phyloP scores from a whole-genome alignment of 2,329 filamentous ascomycete species.

The Periconia digitata region DNA sequence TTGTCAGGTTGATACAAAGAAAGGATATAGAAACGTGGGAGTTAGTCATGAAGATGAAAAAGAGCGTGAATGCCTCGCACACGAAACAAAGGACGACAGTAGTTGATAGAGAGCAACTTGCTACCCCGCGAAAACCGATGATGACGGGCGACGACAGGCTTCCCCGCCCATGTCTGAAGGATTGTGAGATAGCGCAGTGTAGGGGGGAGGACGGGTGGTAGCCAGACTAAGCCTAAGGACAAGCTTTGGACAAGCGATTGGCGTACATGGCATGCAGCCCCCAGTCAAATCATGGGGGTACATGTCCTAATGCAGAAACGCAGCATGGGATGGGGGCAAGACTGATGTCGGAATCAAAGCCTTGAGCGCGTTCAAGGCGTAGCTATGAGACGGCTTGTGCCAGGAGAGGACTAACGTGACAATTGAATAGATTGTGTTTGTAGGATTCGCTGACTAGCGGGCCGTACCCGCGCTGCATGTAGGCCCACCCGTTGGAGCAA shows the following conservation, averaged over 20 bases:
- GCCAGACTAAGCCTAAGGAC: conserved; percentile 7
- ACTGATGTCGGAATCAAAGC: not conserved
- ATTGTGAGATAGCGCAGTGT: not conserved
- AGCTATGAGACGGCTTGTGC: not conserved
- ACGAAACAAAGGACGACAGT: not conserved
- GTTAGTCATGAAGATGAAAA: not conserved
- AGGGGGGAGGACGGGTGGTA: not conserved
- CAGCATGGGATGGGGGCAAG: not conserved
- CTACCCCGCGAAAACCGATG: conserved; percentile 5
- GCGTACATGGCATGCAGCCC: not conserved
- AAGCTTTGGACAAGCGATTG: conserved; percentile 13
- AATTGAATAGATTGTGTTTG: not conserved
- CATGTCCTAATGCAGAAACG: not conserved
- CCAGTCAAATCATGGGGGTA: not conserved
- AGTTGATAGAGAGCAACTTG: not conserved
- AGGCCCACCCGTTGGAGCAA: not conserved
- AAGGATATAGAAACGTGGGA: not conserved
- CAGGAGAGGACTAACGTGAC: not conserved
- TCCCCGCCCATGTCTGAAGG: conserved; percentile 6
- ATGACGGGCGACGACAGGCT: conserved; percentile 3
- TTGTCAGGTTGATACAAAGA: conserved; percentile 1
- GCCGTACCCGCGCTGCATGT: not conserved
- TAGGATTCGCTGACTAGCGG: not conserved
- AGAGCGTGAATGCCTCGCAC: not conserved
- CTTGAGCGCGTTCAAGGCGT: not conserved